Base-by-base conservation (phyloP, 2,329 filamentous ascomycete genomes). In the Pezicula carpinea region DNA sequence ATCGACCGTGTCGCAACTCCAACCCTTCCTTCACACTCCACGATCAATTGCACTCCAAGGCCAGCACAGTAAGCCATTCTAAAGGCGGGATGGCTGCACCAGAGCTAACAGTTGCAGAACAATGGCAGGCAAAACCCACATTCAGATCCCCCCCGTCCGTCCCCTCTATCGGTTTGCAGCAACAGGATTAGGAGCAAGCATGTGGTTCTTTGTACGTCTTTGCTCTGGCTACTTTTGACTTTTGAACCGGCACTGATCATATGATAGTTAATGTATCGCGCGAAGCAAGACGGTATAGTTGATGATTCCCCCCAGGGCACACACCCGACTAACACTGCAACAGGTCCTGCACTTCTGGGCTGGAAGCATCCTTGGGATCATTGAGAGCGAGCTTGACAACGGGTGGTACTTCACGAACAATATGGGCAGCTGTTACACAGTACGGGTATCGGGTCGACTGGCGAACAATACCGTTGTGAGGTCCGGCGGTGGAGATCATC, bases 281-380 rank as follows among this genome's bases (percentile, higher is more conserved):
- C 90, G 62, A 95, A 92, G 82, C 87, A 96, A 75, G 93, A 99
- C 64, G 91, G 91, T 83, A 72, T 33, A 14, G 21, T 29, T 41
- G 11, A 42, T 4, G n/a, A 23, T 47, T 19, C 5, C 17, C 43
- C 15, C 15, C 19, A 8, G 14, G 38, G 23, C 32, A 7, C n/a
- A 34, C 15, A 19, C 17, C 11, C 15, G 21, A 40, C 57, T 62
- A 56, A 61, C 48, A 17, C 26, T 6, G 15, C 4, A 18, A 40
- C 52, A 83, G 80, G 80, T 47, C 78, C 92, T 19, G 92, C 83
- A 46, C 74, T 97, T 55, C 67, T 99, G 61, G 93, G 93, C 67
- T 89, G 83, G 86, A 96, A 90, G 75, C 93, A 97, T 70, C 93
- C 90, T 56, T 96, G 90, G 89, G 91, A 96, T 59, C 90, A 96